phyloP scores from a whole-genome alignment of 257 asterid genomes.

The Solanum paucissectum region DNA sequence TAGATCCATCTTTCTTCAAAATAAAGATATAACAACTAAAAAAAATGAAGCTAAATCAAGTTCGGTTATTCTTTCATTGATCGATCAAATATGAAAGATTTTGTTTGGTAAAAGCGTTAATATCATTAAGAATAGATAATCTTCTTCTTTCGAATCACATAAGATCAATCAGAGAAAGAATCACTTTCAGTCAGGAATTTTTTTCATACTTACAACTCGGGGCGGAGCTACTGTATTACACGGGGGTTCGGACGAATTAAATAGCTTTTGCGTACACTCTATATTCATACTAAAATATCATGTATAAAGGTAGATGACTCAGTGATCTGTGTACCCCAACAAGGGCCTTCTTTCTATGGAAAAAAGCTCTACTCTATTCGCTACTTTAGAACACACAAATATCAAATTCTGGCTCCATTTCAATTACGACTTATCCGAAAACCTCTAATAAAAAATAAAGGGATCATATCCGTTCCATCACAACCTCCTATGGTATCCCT shows the following conservation, averaged over 20 bases:
- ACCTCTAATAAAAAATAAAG: background rate
- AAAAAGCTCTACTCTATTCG: too few species aligned
- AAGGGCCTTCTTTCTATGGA: too few species aligned
- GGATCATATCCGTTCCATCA: background rate
- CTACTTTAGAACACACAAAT: background rate
- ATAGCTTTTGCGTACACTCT: background rate
- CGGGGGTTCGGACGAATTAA: background rate
- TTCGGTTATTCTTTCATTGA: background rate
- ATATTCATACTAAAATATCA: background rate
- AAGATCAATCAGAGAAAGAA: background rate
- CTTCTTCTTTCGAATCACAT: background rate
- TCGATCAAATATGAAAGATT: background rate
- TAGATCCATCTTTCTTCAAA: background rate
- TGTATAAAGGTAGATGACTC: background rate
- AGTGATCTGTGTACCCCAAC: background rate
- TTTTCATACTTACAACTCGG: background rate
- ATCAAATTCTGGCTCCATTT: background rate
- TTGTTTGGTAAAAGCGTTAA: background rate
- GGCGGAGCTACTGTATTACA: too few species aligned
- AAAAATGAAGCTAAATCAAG: background rate
- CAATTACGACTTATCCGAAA: background rate
- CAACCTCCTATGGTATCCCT: background rate
- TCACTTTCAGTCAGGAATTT: background rate
- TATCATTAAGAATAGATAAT: background rate
- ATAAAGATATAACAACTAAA: background rate